These are phyloP conservation scores for Phytophthora chlamydospora DNA, from an alignment of 352 stramenopile species.

Conservation along the genomic window DNA sequence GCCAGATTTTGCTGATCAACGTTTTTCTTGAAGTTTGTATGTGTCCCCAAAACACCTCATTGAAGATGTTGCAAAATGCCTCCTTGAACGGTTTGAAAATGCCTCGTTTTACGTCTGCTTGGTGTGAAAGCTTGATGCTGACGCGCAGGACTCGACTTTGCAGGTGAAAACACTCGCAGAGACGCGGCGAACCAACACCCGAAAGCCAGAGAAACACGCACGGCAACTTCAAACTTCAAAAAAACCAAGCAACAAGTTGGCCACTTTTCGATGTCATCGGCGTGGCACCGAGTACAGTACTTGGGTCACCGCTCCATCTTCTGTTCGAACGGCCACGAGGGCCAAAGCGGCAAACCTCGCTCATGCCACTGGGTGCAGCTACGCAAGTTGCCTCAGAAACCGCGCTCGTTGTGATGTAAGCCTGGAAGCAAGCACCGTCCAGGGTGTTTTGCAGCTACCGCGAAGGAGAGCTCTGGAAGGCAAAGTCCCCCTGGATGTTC, in stretches of 20 bases:
- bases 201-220: constrained; percentile 23
- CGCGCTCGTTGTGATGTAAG: no score
- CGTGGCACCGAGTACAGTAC: not conserved
- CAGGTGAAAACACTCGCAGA: constrained; percentile 5
- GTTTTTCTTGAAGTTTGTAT: not conserved
- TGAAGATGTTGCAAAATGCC: not conserved
- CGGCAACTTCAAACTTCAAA: constrained; percentile 18
- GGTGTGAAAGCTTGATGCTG: constrained; percentile 3
- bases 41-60: not conserved
- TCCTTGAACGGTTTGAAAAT: constrained; percentile 2
- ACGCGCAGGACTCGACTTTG: constrained; percentile 23
- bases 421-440: no score
- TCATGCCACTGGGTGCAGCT: not conserved
- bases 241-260: constrained; percentile 9
- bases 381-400: no score
- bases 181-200: constrained; percentile 9
- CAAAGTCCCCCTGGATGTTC: no score
- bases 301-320: constrained; percentile 4
- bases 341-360: not conserved
- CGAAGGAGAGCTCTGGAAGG: no score
- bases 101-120: not conserved
- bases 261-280: not conserved
- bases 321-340: not conserved
- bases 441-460: no score
- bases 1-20: no score